Percentiles rank a stretch among this genome's conserved stretches.
phyloP scores from a whole-genome alignment of 1,284 basidiomycete genomes.

The Boletus smithii region DNA sequence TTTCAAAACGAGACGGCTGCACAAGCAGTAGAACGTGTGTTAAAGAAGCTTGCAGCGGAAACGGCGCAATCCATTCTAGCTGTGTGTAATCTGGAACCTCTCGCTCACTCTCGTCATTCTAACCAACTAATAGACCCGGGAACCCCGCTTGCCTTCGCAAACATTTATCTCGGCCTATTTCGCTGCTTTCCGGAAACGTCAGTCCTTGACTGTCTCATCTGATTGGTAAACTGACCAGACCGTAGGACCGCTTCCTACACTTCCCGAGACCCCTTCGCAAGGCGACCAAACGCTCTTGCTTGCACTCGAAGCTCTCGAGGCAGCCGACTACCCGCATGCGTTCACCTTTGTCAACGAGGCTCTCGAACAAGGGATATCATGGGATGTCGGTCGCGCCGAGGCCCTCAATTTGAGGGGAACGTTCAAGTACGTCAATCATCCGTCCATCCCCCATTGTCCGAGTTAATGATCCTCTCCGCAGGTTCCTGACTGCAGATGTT shows the following conservation, averaged over 20 bases:
- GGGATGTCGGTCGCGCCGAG: conserved; percentile 75
- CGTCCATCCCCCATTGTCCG: not conserved
- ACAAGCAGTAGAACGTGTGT: conserved; percentile 84
- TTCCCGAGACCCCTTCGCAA: conserved; percentile 73
- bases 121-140: conserved; percentile 54
- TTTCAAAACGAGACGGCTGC: conserved; percentile 85
- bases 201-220: conserved; percentile 26
- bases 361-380: conserved; percentile 84
- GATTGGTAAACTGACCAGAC: conserved; percentile 2
- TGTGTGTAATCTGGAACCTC: conserved; percentile 35
- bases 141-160: conserved; percentile 83
- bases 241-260: conserved; percentile 62
- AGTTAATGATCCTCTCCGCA: conserved; percentile 22
- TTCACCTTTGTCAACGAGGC: conserved; percentile 82
- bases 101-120: not conserved
- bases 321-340: conserved; percentile 85
- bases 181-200: conserved; percentile 89
- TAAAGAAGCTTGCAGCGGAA: conserved; percentile 78
- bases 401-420: conserved; percentile 94
- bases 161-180: conserved; percentile 97
- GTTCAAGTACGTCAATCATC: conserved; percentile 67
- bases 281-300: conserved; percentile 86
- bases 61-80: conserved; percentile 72
- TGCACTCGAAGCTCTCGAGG: conserved; percentile 81
- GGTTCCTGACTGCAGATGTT: conserved; percentile 88